Percentiles rank a stretch among this genome's conserved stretches.
These are phyloP conservation scores for Coemansia sp. DNA, from an alignment of 192 early-diverging fungal species.

Conservation along the genomic window DNA sequence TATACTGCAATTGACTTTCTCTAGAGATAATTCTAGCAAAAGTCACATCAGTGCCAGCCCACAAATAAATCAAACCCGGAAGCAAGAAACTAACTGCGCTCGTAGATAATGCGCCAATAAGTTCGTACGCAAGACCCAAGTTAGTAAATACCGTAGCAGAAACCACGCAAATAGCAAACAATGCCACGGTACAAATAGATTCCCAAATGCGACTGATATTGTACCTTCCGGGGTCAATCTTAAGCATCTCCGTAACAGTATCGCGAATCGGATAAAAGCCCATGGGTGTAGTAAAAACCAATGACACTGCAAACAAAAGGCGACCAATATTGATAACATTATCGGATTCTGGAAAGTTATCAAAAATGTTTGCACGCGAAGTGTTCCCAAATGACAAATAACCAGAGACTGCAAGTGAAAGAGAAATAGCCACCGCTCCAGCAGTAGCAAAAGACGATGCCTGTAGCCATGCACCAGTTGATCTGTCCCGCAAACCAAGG, in stretches of 20 bases:
- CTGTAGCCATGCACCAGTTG: conserved; percentile 51
- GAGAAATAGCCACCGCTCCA: conserved; percentile 55
- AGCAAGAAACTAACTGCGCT: conserved; percentile 44
- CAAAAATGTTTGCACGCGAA: conserved; percentile 60
- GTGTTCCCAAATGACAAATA: conserved; percentile 61
- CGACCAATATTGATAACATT: conserved; percentile 60
- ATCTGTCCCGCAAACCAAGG: conserved; percentile 54
- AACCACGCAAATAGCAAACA: conserved; percentile 22
- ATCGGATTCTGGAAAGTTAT: conserved; percentile 61
- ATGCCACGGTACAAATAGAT: conserved; percentile 19
- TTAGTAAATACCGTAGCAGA: conserved; percentile 24
- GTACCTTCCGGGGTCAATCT: conserved; percentile 28
- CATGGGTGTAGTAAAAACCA: conserved; percentile 58
- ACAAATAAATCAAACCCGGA: conserved; percentile 30
- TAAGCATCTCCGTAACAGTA: conserved; percentile 35
- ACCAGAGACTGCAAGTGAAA: conserved; percentile 61
- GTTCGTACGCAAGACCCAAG: conserved; percentile 42
- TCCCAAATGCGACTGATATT: conserved; percentile 16
- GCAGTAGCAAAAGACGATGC: conserved; percentile 56
- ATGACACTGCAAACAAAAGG: conserved; percentile 57
- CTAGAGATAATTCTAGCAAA: not conserved
- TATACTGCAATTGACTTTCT: not conserved
- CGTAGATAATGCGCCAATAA: conserved; percentile 33
- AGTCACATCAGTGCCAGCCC: conserved; percentile 39
- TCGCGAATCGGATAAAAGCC: conserved; percentile 47